Conservation (phyloP, 495 filamentous ascomycete species). For the Penicillium lividum region DNA sequence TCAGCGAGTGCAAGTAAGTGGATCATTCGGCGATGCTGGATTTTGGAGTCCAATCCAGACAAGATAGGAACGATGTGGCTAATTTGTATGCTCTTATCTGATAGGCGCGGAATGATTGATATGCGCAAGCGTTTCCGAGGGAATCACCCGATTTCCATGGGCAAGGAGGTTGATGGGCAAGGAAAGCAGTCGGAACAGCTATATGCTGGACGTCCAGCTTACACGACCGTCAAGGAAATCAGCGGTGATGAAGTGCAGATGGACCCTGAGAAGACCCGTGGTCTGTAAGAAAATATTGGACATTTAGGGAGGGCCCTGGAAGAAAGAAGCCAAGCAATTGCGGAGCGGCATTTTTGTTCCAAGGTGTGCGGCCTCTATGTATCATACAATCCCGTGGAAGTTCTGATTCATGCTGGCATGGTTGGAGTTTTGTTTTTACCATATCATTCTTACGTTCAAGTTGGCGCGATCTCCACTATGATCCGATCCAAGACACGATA, state of each 20-base stretch:
- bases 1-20: slow-evolving; percentile 82
- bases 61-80: not conserved
- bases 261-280: slow-evolving; percentile 53
- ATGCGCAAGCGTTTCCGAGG: slow-evolving; percentile 99
- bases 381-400: slow-evolving; percentile 8
- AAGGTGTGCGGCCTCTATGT: slow-evolving; percentile 7
- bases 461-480: slow-evolving; percentile 13
- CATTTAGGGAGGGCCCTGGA: not conserved
- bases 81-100: slow-evolving; percentile 13
- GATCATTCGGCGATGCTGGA: slow-evolving; percentile 1
- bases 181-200: slow-evolving; percentile 55
- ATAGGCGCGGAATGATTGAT: slow-evolving; percentile 83
- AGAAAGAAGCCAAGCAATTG: not conserved
- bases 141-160: slow-evolving; percentile 79
- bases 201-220: slow-evolving; percentile 78
- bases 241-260: slow-evolving; percentile 50
- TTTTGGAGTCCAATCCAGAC: not conserved
- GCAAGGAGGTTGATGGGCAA: slow-evolving; percentile 56
- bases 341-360: not conserved
- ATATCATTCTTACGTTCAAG: slow-evolving; percentile 1
- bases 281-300: slow-evolving; percentile 30
- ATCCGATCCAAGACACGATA: slow-evolving; percentile 1
- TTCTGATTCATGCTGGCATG: slow-evolving; percentile 32
- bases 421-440: slow-evolving; percentile 24
- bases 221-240: slow-evolving; percentile 53